Evolutionary conservation across 805 yeast species (phyloP), one percentile per base, ranked within the genome.

Genomic region (Metschnikowia lachancei): DNA sequence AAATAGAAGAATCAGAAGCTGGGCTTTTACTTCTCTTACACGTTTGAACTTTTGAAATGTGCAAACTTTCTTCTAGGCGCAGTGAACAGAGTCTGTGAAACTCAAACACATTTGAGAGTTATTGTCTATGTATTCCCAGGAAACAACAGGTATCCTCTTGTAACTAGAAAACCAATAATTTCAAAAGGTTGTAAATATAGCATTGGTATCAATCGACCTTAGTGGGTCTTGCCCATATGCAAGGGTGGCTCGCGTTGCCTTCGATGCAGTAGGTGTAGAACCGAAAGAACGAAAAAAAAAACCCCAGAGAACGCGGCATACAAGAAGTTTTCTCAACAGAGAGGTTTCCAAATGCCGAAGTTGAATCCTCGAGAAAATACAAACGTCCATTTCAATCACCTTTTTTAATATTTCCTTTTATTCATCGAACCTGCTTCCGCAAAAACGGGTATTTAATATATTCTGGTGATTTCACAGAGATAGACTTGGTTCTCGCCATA

Each of bases 261-360:
- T 33, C 29, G 39, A 38, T 38, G 46, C 46, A 43, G 46, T 43
- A 38, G 24, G 34, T 38, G 26, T 43, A 42, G 39, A 38, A 32
- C 32, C 28, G 16, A 37, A 31, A 19, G 34, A 43, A 43, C 22
- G 33, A 30, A 36, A 26, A 22, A n/a, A 34, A 36, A 36, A 39
- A 39, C 41, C 35, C 35, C 45, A 43, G 35, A 38, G 34, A 26
- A 37, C 46, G 46, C 46, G 46, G 32, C 42, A 18, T 32, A 26
- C 22, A 37, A 36, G 35, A 39, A 28, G 22, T 39, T 39, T 39
- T 14, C 26, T 30, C 18, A 30, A 7, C 18, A 29, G 29, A 19
- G 18, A 26, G 42, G 20, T 32, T 32, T 17, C 33, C 42, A 37
- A 24, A 43, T 43, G 46, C 41, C 34, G 37, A 43, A 26, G 37